Evolutionary conservation across 352 stramenopile genomes (phyloP).

Genomic region (Globisporangium parvum): DNA sequence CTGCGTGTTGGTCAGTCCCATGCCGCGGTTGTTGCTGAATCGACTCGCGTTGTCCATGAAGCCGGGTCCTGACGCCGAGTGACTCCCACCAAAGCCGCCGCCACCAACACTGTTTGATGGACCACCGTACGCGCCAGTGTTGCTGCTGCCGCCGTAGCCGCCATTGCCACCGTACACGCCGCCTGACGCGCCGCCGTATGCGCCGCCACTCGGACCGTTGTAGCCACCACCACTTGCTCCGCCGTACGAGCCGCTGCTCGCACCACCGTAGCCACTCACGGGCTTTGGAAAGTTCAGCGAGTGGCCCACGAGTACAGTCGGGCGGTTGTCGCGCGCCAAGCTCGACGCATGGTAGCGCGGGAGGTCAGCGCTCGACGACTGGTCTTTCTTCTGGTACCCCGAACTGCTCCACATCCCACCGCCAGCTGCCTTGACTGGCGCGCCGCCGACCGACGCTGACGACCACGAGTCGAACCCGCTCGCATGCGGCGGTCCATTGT

Average conservation of each 20-base stretch:
- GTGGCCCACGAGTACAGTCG: slow-evolving; percentile 77
- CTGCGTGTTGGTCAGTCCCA: slow-evolving; percentile 47
- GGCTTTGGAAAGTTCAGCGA: slow-evolving; percentile 73
- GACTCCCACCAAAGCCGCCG: slow-evolving; percentile 3
- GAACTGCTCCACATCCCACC: slow-evolving; percentile 74
- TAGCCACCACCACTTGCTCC: slow-evolving; percentile 31
- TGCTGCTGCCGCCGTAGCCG: slow-evolving; percentile 14
- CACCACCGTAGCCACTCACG: background rate
- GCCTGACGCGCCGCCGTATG: background rate
- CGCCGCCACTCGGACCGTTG: slow-evolving; percentile 5
- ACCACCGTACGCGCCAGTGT: slow-evolving; percentile 11
- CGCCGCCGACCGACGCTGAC: slow-evolving; percentile 18
- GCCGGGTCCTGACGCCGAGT: slow-evolving; percentile 7
- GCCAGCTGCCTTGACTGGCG: slow-evolving; percentile 31
- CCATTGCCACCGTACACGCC: slow-evolving; percentile 7
- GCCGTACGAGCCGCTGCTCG: slow-evolving; percentile 18
- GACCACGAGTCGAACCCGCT: slow-evolving; percentile 58
- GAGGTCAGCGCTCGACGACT: slow-evolving; percentile 18
- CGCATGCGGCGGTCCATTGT: slow-evolving; percentile 10
- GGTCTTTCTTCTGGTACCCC: slow-evolving; percentile 76
- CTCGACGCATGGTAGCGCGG: slow-evolving; percentile 42
- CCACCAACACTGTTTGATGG: slow-evolving; percentile 15
- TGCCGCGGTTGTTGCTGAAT: slow-evolving; percentile 44
- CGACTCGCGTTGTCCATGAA: slow-evolving; percentile 59
- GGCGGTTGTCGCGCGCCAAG: slow-evolving; percentile 65